Evolutionary conservation across 495 filamentous ascomycete genomes (phyloP).

Genomic region (Neurospora africana): DNA sequence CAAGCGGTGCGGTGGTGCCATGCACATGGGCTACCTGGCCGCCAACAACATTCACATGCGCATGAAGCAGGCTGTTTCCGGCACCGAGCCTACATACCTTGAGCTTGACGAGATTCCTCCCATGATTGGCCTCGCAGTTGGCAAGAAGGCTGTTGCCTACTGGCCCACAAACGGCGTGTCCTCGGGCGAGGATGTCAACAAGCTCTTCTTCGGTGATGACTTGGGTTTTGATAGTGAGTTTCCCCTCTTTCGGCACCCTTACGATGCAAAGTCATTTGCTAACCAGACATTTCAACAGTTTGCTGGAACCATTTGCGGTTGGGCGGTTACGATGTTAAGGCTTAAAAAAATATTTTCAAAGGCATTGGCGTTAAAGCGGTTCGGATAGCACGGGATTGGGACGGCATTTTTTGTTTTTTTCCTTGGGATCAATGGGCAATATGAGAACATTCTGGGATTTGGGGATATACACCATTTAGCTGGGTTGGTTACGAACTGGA

Average conservation of each 20-base stretch:
- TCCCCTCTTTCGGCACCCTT: neutral
- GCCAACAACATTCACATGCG: slow-evolving; percentile 51
- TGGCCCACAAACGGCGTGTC: slow-evolving; percentile 38
- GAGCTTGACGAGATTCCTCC: slow-evolving; percentile 42
- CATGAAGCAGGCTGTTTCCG: slow-evolving; percentile 32
- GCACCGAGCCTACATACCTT: slow-evolving; percentile 30
- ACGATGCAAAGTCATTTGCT: neutral
- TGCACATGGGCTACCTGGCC: slow-evolving; percentile 54
- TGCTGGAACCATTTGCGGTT: slow-evolving; percentile 48
- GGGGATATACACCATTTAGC: neutral
- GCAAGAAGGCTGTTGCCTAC: slow-evolving; percentile 53
- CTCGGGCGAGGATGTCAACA: slow-evolving; percentile 47
- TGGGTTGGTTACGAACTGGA: neutral
- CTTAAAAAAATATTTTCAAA: neutral
- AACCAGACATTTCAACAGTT: slow-evolving; percentile 7
- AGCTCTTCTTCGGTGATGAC: slow-evolving; percentile 54
- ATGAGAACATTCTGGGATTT: neutral
- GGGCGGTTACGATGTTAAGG: slow-evolving; percentile 17
- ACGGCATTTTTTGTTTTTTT: neutral
- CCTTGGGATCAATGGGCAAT: neutral
- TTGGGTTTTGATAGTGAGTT: slow-evolving; percentile 42
- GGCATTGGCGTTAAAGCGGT: neutral
- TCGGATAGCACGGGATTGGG: neutral
- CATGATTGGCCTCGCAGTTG: slow-evolving; percentile 57
- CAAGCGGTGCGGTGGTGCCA: slow-evolving; percentile 58